Evolutionary conservation across 306 rosid species (phyloP).

Genomic region (Canavalia gladiata): DNA sequence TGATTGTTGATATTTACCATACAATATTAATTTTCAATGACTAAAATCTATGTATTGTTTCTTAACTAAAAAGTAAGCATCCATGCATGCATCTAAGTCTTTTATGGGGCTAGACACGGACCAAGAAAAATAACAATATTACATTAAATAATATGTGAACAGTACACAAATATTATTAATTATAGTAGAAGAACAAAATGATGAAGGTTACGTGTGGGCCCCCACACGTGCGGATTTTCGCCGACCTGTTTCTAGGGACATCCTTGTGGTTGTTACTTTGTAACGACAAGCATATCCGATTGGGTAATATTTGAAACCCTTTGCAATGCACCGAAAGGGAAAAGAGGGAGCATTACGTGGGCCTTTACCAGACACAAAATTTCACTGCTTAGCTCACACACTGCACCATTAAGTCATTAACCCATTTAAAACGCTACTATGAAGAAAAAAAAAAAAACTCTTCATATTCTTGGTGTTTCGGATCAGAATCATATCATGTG

Average conservation of each 20-base stretch:
- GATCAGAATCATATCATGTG: too few species aligned
- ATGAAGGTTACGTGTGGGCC: conserved; percentile 42
- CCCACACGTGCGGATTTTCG: conserved; percentile 66
- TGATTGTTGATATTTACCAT: background rate
- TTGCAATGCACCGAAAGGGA: conserved; percentile 66
- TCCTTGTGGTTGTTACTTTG: conserved; percentile 55
- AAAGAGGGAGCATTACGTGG: conserved; percentile 45
- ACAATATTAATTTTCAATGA: background rate
- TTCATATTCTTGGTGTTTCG: background rate
- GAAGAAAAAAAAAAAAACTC: background rate
- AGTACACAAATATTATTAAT: background rate
- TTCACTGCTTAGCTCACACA: conserved; percentile 26
- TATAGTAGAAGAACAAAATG: conserved; percentile 38
- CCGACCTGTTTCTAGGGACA: conserved; percentile 58
- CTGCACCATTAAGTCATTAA: background rate
- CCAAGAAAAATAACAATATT: background rate
- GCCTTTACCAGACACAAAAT: conserved; percentile 29
- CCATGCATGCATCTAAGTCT: too few species aligned
- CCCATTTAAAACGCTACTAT: background rate
- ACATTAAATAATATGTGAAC: background rate
- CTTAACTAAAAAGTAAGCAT: background rate
- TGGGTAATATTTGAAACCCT: background rate
- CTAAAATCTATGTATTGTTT: background rate
- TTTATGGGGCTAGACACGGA: background rate
- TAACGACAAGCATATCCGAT: conserved; percentile 42